Evolutionary conservation across 139 green algal species (phyloP).

Genomic region (Coelastrella sp.): DNA sequence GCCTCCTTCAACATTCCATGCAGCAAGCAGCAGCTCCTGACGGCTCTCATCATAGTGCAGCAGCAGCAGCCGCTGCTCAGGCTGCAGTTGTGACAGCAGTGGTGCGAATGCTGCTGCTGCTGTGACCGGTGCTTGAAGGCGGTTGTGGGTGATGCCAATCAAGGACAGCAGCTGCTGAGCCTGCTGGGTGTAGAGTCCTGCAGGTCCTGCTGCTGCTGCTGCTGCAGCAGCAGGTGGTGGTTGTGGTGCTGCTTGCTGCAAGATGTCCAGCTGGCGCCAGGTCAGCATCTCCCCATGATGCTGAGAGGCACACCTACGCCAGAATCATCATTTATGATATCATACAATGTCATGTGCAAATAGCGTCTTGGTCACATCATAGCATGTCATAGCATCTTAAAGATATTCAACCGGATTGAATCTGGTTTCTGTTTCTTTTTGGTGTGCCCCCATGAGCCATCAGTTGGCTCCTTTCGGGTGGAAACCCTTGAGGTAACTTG

Average conservation of each 20-base stretch:
- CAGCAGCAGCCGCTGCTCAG: slow-evolving; percentile 39
- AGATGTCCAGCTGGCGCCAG: slow-evolving; percentile 21
- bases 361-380: too few relatives aligned
- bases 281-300: slow-evolving; percentile 24
- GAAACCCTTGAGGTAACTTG: too few relatives aligned
- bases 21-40: slow-evolving; percentile 21
- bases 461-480: too few relatives aligned
- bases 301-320: background rate
- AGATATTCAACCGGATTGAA: too few relatives aligned
- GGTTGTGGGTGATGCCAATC: slow-evolving; percentile 10
- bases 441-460: too few relatives aligned
- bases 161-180: slow-evolving; percentile 30
- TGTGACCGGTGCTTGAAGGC: background rate
- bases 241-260: background rate
- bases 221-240: background rate
- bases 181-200: slow-evolving; percentile 2
- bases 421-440: too few relatives aligned
- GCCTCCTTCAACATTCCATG: background rate
- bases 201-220: background rate
- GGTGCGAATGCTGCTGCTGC: background rate
- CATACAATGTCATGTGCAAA: too few relatives aligned
- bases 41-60: slow-evolving; percentile 23
- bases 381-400: too few relatives aligned
- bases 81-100: slow-evolving; percentile 25
- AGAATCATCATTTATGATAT: background rate